These are phyloP conservation scores for Tremellales sp. DNA, from an alignment of 1,284 basidiomycete species.

Conservation along the genomic window DNA sequence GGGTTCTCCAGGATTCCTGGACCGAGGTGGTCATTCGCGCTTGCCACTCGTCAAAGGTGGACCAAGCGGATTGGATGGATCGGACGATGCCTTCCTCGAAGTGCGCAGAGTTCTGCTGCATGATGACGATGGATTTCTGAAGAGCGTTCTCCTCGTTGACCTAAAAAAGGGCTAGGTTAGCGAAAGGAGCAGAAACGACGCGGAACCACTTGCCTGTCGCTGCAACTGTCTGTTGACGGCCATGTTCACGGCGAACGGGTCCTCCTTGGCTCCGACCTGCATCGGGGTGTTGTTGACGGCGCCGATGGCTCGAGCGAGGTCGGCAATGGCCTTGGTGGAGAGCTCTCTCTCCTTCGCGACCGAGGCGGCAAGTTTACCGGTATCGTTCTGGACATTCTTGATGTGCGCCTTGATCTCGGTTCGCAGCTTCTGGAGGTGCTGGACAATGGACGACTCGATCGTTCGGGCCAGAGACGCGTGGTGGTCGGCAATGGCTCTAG, in stretches of 20 bases:
- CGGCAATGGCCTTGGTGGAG: slow-evolving; percentile 80
- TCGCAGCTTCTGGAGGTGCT: slow-evolving; percentile 91
- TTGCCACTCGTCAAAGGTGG: slow-evolving; percentile 96
- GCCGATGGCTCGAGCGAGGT: slow-evolving; percentile 81
- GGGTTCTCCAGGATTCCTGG: slow-evolving; percentile 72
- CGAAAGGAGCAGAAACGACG: background rate
- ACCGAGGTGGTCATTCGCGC: slow-evolving; percentile 75
- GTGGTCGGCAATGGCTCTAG: slow-evolving; percentile 88
- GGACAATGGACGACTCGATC: slow-evolving; percentile 94
- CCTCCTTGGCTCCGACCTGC: slow-evolving; percentile 72
- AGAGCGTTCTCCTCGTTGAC: slow-evolving; percentile 97
- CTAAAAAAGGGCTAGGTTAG: slow-evolving; percentile 30
- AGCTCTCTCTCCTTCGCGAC: slow-evolving; percentile 91
- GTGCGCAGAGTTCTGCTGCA: slow-evolving; percentile 96
- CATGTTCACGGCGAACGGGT: slow-evolving; percentile 78
- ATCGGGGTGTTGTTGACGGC: slow-evolving; percentile 95
- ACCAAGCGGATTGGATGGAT: slow-evolving; percentile 93
- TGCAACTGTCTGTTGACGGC: slow-evolving; percentile 82
- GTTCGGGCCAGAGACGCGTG: slow-evolving; percentile 95
- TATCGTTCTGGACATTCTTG: slow-evolving; percentile 98
- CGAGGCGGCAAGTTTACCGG: slow-evolving; percentile 86
- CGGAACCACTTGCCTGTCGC: slow-evolving; percentile 57
- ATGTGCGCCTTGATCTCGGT: slow-evolving; percentile 94
- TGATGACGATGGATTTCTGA: slow-evolving; percentile 98
- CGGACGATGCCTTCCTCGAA: slow-evolving; percentile 97